Evolutionary conservation across 768 basidiomycete genomes (phyloP).

Genomic region (Paxillus involutus): DNA sequence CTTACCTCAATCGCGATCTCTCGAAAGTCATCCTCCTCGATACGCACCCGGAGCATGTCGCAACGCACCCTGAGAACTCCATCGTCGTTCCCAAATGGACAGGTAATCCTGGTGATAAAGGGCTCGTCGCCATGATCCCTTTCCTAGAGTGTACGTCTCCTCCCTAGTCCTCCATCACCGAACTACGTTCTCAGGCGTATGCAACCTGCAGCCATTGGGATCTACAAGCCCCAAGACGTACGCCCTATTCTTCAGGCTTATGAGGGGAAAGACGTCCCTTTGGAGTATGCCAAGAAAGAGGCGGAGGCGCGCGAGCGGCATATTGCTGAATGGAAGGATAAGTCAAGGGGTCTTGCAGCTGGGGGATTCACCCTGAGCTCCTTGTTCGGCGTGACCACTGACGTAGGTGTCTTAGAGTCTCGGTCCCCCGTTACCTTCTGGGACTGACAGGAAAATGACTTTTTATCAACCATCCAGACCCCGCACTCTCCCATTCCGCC

Average conservation of each 20-base stretch:
- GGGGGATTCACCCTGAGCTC: conserved; percentile 45
- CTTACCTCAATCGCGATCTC: conserved; percentile 93
- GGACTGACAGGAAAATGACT: background rate
- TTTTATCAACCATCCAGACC: conserved; percentile 5
- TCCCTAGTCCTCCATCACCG: background rate
- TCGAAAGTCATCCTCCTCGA: conserved; percentile 89
- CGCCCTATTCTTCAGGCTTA: conserved; percentile 86
- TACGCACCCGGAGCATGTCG: conserved; percentile 74
- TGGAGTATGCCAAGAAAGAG: conserved; percentile 89
- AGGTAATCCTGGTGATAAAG: conserved; percentile 72
- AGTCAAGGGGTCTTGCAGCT: conserved; percentile 37
- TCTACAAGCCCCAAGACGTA: conserved; percentile 85
- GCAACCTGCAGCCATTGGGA: conserved; percentile 71
- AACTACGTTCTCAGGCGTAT: background rate
- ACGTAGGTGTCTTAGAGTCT: conserved; percentile 22
- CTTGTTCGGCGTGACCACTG: conserved; percentile 37
- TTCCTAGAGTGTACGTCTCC: conserved; percentile 84
- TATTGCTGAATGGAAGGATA: conserved; percentile 76
- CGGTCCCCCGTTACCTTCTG: too few species aligned
- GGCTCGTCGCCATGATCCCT: conserved; percentile 89
- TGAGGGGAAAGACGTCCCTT: conserved; percentile 81
- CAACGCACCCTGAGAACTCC: conserved; percentile 86
- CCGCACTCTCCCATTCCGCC: conserved; percentile 36
- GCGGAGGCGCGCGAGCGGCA: conserved; percentile 76
- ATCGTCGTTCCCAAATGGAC: conserved; percentile 85